Conservation (phyloP, 2,329 filamentous ascomycete genomes). For the Fusarium tricinctum region DNA sequence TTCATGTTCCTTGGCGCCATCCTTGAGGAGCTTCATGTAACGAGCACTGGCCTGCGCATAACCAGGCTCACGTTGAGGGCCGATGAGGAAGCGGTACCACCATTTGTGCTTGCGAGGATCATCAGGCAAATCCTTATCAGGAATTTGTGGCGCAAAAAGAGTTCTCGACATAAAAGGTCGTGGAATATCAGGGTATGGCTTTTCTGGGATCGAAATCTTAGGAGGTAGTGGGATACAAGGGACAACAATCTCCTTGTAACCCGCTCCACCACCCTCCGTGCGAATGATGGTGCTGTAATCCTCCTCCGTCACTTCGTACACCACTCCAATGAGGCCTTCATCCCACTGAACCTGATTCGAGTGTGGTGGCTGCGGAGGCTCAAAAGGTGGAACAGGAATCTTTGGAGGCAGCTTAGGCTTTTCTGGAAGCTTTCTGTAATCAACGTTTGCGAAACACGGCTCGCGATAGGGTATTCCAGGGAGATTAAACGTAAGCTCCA, state of each 20-base stretch:
- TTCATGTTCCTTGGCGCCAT: conserved; percentile 84
- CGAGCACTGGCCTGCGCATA: conserved; percentile 88
- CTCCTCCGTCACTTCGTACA: conserved; percentile 88
- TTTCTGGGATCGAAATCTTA: conserved; percentile 71
- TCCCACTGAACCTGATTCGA: conserved; percentile 67
- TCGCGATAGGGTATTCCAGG: conserved; percentile 88
- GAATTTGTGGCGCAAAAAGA: conserved; percentile 76
- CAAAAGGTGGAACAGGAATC: conserved; percentile 47
- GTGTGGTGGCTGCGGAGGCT: conserved; percentile 45
- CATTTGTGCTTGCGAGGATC: conserved; percentile 57
- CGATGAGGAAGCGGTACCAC: conserved; percentile 62
- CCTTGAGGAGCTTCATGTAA: conserved; percentile 84
- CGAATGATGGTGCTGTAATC: conserved; percentile 91
- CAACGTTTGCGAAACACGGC: conserved; percentile 91
- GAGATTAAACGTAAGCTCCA: conserved; percentile 87
- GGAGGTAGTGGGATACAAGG: conserved; percentile 79
- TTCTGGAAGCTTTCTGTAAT: conserved; percentile 68
- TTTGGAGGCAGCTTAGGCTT: conserved; percentile 53
- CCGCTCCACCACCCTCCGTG: conserved; percentile 87
- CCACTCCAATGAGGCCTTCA: conserved; percentile 89
- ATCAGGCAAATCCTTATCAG: conserved; percentile 52
- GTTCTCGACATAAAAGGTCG: conserved; percentile 86
- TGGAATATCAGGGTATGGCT: conserved; percentile 66
- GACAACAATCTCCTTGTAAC: conserved; percentile 87
- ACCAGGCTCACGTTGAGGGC: conserved; percentile 69